A percentile compares a stretch with the other conserved stretches of the same genome.
phyloP scores from a whole-genome alignment of 1,139 yeast species.

The Taiozyma onychis region DNA sequence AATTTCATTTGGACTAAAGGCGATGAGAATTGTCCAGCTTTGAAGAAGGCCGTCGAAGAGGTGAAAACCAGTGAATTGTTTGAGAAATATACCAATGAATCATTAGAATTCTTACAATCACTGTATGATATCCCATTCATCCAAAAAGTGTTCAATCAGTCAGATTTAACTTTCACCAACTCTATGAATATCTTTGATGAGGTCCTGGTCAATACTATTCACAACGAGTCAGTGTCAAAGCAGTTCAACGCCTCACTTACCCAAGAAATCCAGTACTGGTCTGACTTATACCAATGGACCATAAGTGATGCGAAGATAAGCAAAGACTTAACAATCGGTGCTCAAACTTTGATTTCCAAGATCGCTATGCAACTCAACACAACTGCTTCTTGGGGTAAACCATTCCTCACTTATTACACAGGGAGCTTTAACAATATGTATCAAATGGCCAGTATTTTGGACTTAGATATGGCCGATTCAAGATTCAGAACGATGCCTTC shows the following conservation, averaged over 20 bases:
- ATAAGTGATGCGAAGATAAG: slow-evolving; percentile 28
- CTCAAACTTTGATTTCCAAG: slow-evolving; percentile 31
- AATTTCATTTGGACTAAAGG: slow-evolving; percentile 36
- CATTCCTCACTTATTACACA: slow-evolving; percentile 33
- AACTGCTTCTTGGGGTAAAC: slow-evolving; percentile 29
- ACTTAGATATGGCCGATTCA: slow-evolving; percentile 26
- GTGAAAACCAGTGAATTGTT: slow-evolving; percentile 23
- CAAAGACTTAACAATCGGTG: slow-evolving; percentile 33
- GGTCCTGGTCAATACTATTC: slow-evolving; percentile 34
- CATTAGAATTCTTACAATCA: slow-evolving; percentile 33
- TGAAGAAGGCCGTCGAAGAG: slow-evolving; percentile 25
- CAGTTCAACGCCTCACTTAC: slow-evolving; percentile 27
- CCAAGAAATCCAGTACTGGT: slow-evolving; percentile 28
- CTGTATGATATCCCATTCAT: slow-evolving; percentile 22
- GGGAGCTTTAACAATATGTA: slow-evolving; percentile 39
- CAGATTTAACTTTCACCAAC: slow-evolving; percentile 30
- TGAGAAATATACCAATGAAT: slow-evolving; percentile 23
- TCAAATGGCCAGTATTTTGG: slow-evolving; percentile 32
- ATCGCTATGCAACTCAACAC: slow-evolving; percentile 29
- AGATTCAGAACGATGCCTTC: slow-evolving; percentile 39
- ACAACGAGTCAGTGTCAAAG: slow-evolving; percentile 31
- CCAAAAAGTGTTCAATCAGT: slow-evolving; percentile 18
- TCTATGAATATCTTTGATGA: slow-evolving; percentile 35
- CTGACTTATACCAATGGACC: slow-evolving; percentile 34
- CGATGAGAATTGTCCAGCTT: slow-evolving; percentile 35